Evolutionary conservation across 1,139 yeast genomes (phyloP).

Genomic region (Yamadazyma triangularis): DNA sequence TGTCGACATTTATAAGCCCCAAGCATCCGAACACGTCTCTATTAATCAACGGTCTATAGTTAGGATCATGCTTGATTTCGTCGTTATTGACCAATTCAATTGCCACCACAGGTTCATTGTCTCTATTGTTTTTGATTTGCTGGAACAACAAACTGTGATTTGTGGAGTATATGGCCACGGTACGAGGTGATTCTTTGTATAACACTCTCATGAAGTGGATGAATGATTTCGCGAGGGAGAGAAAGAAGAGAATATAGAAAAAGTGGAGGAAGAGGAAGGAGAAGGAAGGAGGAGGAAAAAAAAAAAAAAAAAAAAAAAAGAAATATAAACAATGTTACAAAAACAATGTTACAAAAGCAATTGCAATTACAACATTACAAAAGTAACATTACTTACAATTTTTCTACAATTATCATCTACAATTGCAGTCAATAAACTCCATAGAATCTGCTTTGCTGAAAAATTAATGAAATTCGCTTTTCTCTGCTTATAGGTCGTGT

Average conservation of each 20-base stretch:
- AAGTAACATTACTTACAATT: no score
- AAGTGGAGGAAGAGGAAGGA: no score
- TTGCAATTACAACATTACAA: no score
- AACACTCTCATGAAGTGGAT: constrained; percentile 47
- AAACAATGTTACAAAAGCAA: no score
- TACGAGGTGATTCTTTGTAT: constrained; percentile 47
- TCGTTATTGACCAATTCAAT: constrained; percentile 47
- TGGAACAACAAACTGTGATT: constrained; percentile 49
- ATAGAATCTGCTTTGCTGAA: no score
- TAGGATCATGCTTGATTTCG: constrained; percentile 32
- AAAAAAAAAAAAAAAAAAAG: no score
- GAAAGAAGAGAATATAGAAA: constrained; percentile 36
- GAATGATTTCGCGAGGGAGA: constrained; percentile 35
- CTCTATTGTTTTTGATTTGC: constrained; percentile 16
- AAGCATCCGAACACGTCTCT: constrained; percentile 74
- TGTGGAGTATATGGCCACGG: constrained; percentile 49
- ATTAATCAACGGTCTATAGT: constrained; percentile 47
- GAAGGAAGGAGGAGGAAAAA: no score
- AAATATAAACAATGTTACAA: no score
- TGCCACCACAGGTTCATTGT: constrained; percentile 38
- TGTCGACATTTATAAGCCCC: constrained; percentile 70
- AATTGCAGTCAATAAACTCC: no score
- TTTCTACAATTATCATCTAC: no score
- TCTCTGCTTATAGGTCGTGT: no score
- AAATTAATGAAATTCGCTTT: no score